Evolutionary conservation across 305 asterid species (phyloP).

Genomic region (Fraxinus nigra): DNA sequence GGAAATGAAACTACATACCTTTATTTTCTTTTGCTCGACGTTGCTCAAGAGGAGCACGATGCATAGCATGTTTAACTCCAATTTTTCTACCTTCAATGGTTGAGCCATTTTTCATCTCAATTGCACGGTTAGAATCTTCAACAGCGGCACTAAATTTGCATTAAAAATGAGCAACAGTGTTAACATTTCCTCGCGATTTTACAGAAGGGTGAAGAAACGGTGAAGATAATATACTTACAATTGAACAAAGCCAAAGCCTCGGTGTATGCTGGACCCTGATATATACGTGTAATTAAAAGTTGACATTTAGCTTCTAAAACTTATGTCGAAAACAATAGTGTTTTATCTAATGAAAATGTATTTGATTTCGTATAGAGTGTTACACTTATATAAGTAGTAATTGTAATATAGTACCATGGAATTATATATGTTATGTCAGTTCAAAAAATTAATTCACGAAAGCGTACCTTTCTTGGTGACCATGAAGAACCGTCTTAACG

Average conservation of each 20-base stretch:
- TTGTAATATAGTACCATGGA: background rate
- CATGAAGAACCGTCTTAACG: slow-evolving; percentile 77
- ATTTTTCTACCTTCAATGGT: slow-evolving; percentile 74
- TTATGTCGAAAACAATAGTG: background rate
- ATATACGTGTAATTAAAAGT: slow-evolving; percentile 6
- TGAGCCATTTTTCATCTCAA: slow-evolving; percentile 77
- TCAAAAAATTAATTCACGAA: slow-evolving; percentile 3
- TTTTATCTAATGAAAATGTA: background rate
- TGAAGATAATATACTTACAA: slow-evolving; percentile 53
- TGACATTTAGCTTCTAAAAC: background rate
- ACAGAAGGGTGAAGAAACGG: background rate
- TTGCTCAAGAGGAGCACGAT: slow-evolving; percentile 79
- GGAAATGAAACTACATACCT: slow-evolving; percentile 40
- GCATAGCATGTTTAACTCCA: slow-evolving; percentile 76
- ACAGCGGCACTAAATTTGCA: slow-evolving; percentile 57
- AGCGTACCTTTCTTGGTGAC: slow-evolving; percentile 70
- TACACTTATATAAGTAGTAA: background rate
- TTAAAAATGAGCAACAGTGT: slow-evolving; percentile 19
- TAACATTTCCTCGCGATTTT: background rate
- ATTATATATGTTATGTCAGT: background rate
- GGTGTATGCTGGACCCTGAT: slow-evolving; percentile 78
- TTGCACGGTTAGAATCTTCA: slow-evolving; percentile 79
- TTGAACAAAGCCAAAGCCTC: slow-evolving; percentile 94
- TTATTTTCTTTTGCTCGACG: slow-evolving; percentile 58
- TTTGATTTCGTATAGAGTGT: background rate